These are phyloP conservation scores for Austroboletus niveus DNA, from an alignment of 1,284 basidiomycete species.

Conservation along the genomic window DNA sequence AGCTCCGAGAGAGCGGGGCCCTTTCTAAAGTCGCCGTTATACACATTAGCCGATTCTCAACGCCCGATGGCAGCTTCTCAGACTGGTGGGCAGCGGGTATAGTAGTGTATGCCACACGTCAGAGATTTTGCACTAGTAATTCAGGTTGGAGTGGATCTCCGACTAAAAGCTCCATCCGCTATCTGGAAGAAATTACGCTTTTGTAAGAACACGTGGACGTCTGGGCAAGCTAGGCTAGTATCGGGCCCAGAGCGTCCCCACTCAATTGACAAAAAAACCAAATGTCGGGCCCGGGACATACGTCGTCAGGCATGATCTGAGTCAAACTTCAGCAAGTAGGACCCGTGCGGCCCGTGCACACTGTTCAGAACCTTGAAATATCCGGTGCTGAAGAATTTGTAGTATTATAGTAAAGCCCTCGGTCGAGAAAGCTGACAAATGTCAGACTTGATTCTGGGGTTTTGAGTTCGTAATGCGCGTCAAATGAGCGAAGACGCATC, in stretches of 20 bases:
- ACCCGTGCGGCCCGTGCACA: too few relatives aligned
- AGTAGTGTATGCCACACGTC: not conserved
- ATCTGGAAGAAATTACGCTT: not conserved
- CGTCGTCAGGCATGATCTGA: not conserved
- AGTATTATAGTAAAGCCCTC: too few relatives aligned
- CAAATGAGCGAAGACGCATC: not conserved
- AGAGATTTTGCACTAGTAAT: not conserved
- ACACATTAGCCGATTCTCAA: not conserved
- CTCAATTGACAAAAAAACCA: not conserved
- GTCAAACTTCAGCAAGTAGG: too few relatives aligned
- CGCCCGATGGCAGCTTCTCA: not conserved
- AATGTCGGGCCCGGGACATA: not conserved
- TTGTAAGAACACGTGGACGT: not conserved
- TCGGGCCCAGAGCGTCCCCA: not conserved
- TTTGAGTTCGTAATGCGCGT: constrained; percentile 10
- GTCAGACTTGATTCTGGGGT: constrained; percentile 8
- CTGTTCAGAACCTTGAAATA: too few relatives aligned
- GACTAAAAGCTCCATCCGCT: not conserved
- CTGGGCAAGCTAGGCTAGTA: not conserved
- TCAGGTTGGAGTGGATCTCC: too few relatives aligned
- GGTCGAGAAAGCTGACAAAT: not conserved
- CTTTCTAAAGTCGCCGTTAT: not conserved
- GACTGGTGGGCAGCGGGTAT: not conserved
- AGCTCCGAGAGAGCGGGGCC: not conserved
- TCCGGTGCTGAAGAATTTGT: too few relatives aligned